Base-by-base conservation (phyloP, 2,329 filamentous ascomycete genomes). In the Colletotrichum ledebouriae region DNA sequence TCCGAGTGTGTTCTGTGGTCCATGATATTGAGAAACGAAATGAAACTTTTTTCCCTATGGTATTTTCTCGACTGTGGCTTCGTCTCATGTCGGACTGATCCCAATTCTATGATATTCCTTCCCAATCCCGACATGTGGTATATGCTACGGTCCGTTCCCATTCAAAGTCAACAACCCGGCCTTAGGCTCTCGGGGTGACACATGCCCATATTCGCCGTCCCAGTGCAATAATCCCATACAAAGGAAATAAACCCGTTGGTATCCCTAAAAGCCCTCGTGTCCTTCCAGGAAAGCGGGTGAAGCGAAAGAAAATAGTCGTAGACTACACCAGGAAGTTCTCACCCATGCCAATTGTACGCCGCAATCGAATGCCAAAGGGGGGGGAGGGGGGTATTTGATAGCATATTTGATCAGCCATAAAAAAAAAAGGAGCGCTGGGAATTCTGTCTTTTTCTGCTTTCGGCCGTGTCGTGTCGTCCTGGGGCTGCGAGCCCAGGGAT, bases 391-490 rank as follows among this genome's bases (percentile, higher is more conserved):
- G 65, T 68, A 68, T 68, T 68, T 39, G 65, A 65, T 68, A 53
- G 65, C 61, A 68, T 55, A 63, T 67, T 68, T 59, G 47, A 65
- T 65, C 65, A 55, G 4, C 22, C 3, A 22, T 22, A 25, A 25
- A 4, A 68, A 65, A 9, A 7, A 68, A 67, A 67, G 58, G 64
- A 59, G 59, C 64, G 55, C 63, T 67, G 63, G 53, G 47, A 68
- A 63, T 63, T 63, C 58, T 68, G 63, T 70, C 55, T 67, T 39
- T 29, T 56, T 63, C 62, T 62, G 56, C 50, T 65, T 69, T 70
- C 59, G 68, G 68, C 68, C 68, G 65, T 70, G 59, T 70, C 68
- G 52, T 70, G 37, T 70, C 68, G 57, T 67, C 68, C 56, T 20
- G 17, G 60, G 59, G 55, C 49, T 59, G 34, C 60, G 57, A 61